Evolutionary conservation across 192 early-diverging fungal genomes (phyloP).

Genomic region (Linnemannia zychae): DNA sequence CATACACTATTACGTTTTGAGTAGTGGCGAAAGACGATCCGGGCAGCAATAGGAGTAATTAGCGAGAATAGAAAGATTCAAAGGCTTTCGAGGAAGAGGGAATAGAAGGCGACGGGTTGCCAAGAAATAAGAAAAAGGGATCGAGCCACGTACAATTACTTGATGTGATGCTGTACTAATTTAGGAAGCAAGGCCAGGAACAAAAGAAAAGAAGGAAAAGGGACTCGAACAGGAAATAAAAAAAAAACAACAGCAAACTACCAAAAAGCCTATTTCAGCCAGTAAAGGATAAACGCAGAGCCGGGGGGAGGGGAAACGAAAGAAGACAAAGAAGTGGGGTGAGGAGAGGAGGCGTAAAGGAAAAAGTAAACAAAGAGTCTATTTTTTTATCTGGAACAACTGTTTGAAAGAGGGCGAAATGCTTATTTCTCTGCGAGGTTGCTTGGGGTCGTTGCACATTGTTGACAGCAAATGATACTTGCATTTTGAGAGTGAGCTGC

Average conservation of each 20-base stretch:
- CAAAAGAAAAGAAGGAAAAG: background rate
- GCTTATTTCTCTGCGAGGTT: background rate
- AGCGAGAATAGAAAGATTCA: background rate
- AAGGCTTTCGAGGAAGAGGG: background rate
- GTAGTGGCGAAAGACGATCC: background rate
- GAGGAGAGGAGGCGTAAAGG: conserved; percentile 10
- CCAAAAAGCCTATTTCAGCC: conserved; percentile 12
- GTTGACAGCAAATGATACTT: background rate
- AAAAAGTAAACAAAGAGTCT: conserved; percentile 7
- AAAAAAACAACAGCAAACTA: background rate
- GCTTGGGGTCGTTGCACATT: background rate
- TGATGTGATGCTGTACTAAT: background rate
- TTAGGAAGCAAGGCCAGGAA: background rate
- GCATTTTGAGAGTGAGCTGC: too few relatives aligned
- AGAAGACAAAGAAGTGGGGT: background rate
- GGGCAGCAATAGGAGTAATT: background rate
- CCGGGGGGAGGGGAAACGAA: conserved; percentile 3
- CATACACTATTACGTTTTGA: background rate
- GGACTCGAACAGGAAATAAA: background rate
- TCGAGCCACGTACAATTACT: background rate
- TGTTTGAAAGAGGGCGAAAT: background rate
- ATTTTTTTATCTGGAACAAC: conserved; percentile 5
- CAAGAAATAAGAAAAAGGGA: background rate
- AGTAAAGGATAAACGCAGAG: conserved; percentile 28
- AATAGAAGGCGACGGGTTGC: background rate